Evolutionary conservation across 331 rosid genomes (phyloP), one percentile per base, ranked within the genome.

Genomic region (Malus hybrid): DNA sequence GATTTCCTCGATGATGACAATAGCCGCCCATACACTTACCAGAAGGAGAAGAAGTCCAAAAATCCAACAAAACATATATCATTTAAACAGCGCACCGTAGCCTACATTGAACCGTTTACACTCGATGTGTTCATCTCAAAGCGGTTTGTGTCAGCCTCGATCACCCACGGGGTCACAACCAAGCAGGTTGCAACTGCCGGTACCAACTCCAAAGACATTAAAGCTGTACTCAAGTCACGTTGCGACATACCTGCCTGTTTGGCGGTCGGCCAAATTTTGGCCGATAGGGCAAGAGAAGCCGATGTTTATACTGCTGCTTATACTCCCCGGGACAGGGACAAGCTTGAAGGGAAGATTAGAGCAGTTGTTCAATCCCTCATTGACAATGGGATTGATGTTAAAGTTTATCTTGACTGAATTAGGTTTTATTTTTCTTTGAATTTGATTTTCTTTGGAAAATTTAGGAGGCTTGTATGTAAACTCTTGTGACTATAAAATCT

Each of bases 151-250:
- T 87, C 97, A 14, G 98, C 98, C 72, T 90, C 96, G 11, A 83
- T 94, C 33, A 94, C 98, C 29, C 98, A 94, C 76, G 80, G 98
- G 85, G 91, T 88, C 72, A 91, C 98, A 39, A 80, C 95, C 81
- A 91, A 87, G 78, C 98, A 91, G 84, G 98, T 94, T 83, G 97
- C 96, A 54, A 97, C 92, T 78, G 97, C 98, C 1, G 98, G 98
- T 34, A 94, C 98, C 55, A 94, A 94, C 89, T 94, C 98, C 55
- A 94, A 94, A 76, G 97, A 94, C 83, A 91, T 94, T n/a, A 94
- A 94, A 84, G 98, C 96, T 44, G 92, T 76, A 15, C 96, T 94
- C 66, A 76, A 57, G 81, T 94, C 97, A 19, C 91, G 98, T 9
- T 91, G 93, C 0, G 98, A 94, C 77, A 88, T 94, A 65, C 98